Evolutionary conservation across 2,329 filamentous ascomycete genomes (phyloP), one percentile per base, ranked within the genome.

Genomic region (Aspergillus fijiensis): DNA sequence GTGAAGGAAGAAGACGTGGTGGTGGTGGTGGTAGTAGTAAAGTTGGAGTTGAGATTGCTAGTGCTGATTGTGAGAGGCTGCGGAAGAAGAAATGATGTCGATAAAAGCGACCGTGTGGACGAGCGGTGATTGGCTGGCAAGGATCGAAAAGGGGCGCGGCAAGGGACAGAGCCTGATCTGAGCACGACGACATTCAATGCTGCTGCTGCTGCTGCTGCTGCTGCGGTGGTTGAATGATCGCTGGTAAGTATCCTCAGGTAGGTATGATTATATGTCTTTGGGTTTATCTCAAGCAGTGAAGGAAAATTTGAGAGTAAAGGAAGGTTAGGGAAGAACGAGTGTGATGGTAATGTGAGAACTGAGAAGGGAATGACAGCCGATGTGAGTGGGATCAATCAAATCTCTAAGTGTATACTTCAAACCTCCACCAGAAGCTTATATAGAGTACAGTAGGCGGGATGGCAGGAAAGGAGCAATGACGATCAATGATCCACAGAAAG

Each of bases 101-200:
- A 59, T 57, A 49, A 33, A 59, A 58, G 42, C 51, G 50, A 51
- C 33, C 27, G 51, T 31, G 39, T 21, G 45, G 49, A 56, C 35
- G 51, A 53, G 54, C 51, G 48, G 62, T 69, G 67, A 69, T 69
- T 69, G 68, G 67, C 57, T 57, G 65, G 57, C 16, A 45, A 51
- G 51, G 58, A 49, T 45, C 49, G 62, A 66, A 68, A 69, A 70
- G 68, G 67, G 69, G 68, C 63, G 54, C 58, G 58, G 63, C 61
- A 63, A 59, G 51, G 64, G 63, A 61, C 65, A 59, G 54, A 33
- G 48, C 33, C 51, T 58, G 63, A 65, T 63, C 65, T 63, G 63
- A 61, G 65, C 65, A 61, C 63, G 61, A 61, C 63, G 61, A 65
- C 65, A 66, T 66, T 60, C 63, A 63, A 50, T 33, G 48, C 11